phyloP scores from a whole-genome alignment of 2,329 filamentous ascomycete genomes.

The Thermomyces lanuginosus region DNA sequence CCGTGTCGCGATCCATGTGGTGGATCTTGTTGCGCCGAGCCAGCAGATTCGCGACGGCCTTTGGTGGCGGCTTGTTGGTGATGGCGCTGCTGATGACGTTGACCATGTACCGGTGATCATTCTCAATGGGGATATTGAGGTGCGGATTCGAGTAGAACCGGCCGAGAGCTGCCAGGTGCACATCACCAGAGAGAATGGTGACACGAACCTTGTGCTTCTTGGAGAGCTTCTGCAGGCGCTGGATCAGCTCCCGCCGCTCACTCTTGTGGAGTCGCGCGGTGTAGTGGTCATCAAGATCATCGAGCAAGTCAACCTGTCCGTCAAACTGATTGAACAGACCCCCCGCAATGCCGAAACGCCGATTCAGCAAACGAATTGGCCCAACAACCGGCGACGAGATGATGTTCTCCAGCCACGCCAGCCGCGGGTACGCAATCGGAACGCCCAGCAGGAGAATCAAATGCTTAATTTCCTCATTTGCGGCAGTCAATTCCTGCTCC shows the following conservation, averaged over 20 bases:
- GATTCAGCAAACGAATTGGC: constrained; percentile 76
- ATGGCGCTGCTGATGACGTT: constrained; percentile 50
- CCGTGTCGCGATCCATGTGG: constrained; percentile 44
- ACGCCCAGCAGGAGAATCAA: constrained; percentile 49
- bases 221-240: constrained; percentile 45
- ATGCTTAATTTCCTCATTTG: constrained; percentile 44
- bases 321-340: constrained; percentile 88
- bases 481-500: constrained; percentile 33
- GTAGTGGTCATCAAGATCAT: constrained; percentile 57
- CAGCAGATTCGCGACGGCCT: constrained; percentile 47
- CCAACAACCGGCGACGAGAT: constrained; percentile 73
- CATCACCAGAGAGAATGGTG: constrained; percentile 48
- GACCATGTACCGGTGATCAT: constrained; percentile 47
- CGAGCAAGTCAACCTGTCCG: constrained; percentile 50
- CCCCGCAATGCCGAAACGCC: constrained; percentile 73
- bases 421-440: constrained; percentile 54
- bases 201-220: constrained; percentile 41
- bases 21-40: constrained; percentile 50
- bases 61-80: constrained; percentile 51
- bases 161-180: constrained; percentile 46
- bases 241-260: constrained; percentile 59
- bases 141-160: constrained; percentile 48
- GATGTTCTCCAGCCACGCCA: constrained; percentile 95
- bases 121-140: constrained; percentile 38
- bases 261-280: constrained; percentile 81